A percentile compares a stretch with the other conserved stretches of the same genome.
These are phyloP conservation scores for Cystoisospora suis DNA, from an alignment of 169 alveolate genomes.

Conservation along the genomic window DNA sequence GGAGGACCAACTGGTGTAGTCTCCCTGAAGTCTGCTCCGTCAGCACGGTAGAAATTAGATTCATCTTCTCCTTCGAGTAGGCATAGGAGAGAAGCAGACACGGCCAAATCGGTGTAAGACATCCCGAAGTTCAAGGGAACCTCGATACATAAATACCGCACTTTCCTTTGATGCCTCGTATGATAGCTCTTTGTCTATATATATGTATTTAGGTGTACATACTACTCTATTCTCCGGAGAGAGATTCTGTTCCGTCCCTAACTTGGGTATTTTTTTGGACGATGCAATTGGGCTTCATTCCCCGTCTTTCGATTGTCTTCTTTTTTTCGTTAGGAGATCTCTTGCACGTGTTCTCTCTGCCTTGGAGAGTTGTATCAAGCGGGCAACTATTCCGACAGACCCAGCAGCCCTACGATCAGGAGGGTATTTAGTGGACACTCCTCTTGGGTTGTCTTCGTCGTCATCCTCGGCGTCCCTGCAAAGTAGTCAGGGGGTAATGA, in stretches of 20 bases:
- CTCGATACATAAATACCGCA: no score
- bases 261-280: neutral
- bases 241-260: neutral
- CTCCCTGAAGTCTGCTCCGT: no score
- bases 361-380: slow-evolving; percentile 44
- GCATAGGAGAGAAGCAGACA: no score
- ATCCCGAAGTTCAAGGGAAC: no score
- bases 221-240: neutral
- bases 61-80: no score
- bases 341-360: slow-evolving; percentile 56
- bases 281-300: neutral
- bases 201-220: no score
- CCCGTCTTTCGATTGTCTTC: neutral
- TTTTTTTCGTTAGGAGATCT: slow-evolving; percentile 22
- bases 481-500: no score
- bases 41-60: no score
- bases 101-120: no score
- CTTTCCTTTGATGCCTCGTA: neutral
- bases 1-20: no score
- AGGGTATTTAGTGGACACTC: slow-evolving; percentile 21
- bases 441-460: neutral
- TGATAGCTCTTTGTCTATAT: neutral
- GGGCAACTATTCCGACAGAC: slow-evolving; percentile 48
- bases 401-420: slow-evolving; percentile 51
- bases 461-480: neutral